phyloP scores from a whole-genome alignment of 2,329 filamentous ascomycete species.

The Simplicillium aogashimaense region DNA sequence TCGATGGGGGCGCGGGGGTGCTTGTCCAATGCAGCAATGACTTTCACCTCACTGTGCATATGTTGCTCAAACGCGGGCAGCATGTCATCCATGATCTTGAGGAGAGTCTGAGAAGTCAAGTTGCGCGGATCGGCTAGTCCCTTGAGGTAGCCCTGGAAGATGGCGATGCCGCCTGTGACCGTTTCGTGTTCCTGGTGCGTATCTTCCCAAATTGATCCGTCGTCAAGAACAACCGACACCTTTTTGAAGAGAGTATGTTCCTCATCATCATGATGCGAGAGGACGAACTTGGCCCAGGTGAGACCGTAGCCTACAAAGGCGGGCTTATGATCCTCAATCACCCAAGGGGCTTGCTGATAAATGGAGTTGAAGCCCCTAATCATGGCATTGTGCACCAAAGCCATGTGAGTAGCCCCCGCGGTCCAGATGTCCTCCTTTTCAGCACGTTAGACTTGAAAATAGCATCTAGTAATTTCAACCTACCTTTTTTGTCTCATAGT shows the following conservation, averaged over 20 bases:
- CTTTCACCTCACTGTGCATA: constrained; percentile 45
- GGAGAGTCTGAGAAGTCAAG: constrained; percentile 33
- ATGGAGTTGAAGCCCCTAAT: constrained; percentile 56
- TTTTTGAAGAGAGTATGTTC: constrained; percentile 46
- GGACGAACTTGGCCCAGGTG: constrained; percentile 49
- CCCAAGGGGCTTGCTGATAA: constrained; percentile 45
- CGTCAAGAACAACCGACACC: constrained; percentile 39
- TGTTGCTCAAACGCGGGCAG: constrained; percentile 39
- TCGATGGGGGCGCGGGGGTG: constrained; percentile 40
- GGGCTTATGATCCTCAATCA: constrained; percentile 38
- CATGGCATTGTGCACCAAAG: constrained; percentile 50
- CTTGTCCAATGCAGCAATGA: constrained; percentile 36
- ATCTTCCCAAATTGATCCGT: constrained; percentile 38
- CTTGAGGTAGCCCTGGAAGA: constrained; percentile 42
- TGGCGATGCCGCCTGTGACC: constrained; percentile 40
- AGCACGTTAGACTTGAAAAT: background rate
- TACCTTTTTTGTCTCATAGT: constrained; percentile 41
- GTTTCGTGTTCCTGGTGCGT: constrained; percentile 45
- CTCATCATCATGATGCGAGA: constrained; percentile 51
- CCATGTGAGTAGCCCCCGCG: constrained; percentile 50
- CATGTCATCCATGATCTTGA: constrained; percentile 40
- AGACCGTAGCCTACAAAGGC: constrained; percentile 49
- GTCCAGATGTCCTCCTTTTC: constrained; percentile 48
- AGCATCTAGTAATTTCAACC: background rate
- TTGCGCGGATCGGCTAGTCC: constrained; percentile 27